A percentile compares a stretch with the other conserved stretches of the same genome.
These are phyloP conservation scores for Phallus indusiatus DNA, from an alignment of 768 basidiomycete species.

Conservation along the genomic window DNA sequence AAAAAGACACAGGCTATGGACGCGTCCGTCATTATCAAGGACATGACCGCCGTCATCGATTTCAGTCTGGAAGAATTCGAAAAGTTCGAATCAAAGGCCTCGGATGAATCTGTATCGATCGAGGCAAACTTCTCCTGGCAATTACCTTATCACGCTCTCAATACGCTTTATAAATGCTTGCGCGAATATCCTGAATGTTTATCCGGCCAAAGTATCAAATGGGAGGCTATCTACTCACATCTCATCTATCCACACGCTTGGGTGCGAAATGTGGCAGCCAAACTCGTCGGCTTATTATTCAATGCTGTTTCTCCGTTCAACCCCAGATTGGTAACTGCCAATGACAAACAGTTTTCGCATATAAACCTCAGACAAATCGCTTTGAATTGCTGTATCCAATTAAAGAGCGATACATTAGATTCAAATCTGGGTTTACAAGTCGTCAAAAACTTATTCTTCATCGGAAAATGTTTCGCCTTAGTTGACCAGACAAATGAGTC, in stretches of 20 bases:
- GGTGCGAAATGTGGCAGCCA: slow-evolving; percentile 77
- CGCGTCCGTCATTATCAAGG: slow-evolving; percentile 41
- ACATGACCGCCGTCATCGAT: slow-evolving; percentile 41
- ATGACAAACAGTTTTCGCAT: slow-evolving; percentile 40
- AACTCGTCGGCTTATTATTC: slow-evolving; percentile 67
- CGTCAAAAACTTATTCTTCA: slow-evolving; percentile 87
- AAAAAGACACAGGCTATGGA: slow-evolving; percentile 37
- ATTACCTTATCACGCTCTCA: slow-evolving; percentile 70
- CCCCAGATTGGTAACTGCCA: slow-evolving; percentile 23
- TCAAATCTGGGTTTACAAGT: slow-evolving; percentile 67
- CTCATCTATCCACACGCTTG: slow-evolving; percentile 89
- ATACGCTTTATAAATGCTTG: slow-evolving; percentile 53
- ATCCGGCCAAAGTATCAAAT: slow-evolving; percentile 25
- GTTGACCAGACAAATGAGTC: background rate
- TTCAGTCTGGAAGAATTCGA: slow-evolving; percentile 33
- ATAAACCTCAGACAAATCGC: slow-evolving; percentile 59
- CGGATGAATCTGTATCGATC: slow-evolving; percentile 32
- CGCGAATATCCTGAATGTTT: slow-evolving; percentile 28
- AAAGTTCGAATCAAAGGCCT: slow-evolving; percentile 29
- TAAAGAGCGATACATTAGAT: slow-evolving; percentile 75
- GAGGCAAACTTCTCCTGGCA: slow-evolving; percentile 69
- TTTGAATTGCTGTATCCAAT: slow-evolving; percentile 60
- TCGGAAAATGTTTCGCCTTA: slow-evolving; percentile 72
- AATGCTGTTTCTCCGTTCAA: slow-evolving; percentile 34
- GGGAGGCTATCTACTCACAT: slow-evolving; percentile 53